These are phyloP conservation scores for Macroventuria anomochaeta DNA, from an alignment of 2,329 filamentous ascomycete species.

Conservation along the genomic window DNA sequence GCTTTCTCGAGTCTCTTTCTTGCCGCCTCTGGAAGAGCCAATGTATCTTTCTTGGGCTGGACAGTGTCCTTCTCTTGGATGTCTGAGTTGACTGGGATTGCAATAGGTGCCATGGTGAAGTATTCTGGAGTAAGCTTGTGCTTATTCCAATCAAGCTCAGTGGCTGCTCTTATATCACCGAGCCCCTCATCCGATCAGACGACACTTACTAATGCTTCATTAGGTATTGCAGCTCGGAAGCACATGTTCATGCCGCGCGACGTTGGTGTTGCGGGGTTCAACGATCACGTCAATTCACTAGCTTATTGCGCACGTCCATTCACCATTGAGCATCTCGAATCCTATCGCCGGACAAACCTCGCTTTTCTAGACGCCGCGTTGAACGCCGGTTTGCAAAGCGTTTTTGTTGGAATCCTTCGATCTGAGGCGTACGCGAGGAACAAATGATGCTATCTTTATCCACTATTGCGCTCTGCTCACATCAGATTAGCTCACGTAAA, in stretches of 20 bases:
- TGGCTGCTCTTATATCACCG: slow-evolving; percentile 24
- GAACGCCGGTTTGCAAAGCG: not conserved
- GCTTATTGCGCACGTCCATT: slow-evolving; percentile 41
- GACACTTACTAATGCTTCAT: slow-evolving; percentile 24
- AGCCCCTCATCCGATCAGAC: slow-evolving; percentile 10
- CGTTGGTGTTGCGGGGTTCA: slow-evolving; percentile 43
- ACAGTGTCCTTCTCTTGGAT: slow-evolving; percentile 66
- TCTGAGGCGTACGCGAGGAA: not conserved
- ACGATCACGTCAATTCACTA: slow-evolving; percentile 42
- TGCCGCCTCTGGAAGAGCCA: slow-evolving; percentile 66
- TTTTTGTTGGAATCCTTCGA: not conserved
- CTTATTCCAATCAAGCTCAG: not conserved
- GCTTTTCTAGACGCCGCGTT: not conserved
- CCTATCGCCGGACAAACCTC: slow-evolving; percentile 29
- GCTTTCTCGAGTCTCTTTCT: slow-evolving; percentile 69
- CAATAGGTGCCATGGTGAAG: slow-evolving; percentile 61
- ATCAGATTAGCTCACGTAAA: not conserved
- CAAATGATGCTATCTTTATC: slow-evolving; percentile 32
- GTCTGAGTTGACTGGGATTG: slow-evolving; percentile 58
- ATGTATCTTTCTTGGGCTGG: slow-evolving; percentile 67
- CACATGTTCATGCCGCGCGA: slow-evolving; percentile 9
- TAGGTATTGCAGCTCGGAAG: slow-evolving; percentile 13
- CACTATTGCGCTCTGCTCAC: slow-evolving; percentile 22
- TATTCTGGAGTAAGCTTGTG: not conserved
- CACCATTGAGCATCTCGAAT: slow-evolving; percentile 23